These are phyloP conservation scores for Trichophyton verrucosum DNA, from an alignment of 2,329 filamentous ascomycete species.

Conservation along the genomic window DNA sequence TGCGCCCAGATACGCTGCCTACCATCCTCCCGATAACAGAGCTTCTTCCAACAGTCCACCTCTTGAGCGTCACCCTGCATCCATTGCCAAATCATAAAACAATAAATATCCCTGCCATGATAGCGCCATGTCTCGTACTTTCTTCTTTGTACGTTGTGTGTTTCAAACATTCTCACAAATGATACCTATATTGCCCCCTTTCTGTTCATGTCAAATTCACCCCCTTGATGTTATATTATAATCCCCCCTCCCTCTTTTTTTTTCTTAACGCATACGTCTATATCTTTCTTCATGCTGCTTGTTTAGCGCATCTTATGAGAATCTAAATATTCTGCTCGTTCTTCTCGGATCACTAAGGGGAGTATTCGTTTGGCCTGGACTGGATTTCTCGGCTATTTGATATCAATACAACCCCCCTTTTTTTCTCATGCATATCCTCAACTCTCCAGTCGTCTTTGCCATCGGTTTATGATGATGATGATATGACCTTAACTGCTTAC, in stretches of 20 bases:
- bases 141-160: too few relatives aligned
- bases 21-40: neutral
- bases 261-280: neutral
- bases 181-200: neutral
- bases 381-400: neutral
- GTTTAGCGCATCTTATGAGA: neutral
- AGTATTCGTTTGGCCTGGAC: neutral
- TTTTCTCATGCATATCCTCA: neutral
- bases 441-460: neutral
- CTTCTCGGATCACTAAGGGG: neutral
- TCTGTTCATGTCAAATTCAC: neutral
- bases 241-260: too few relatives aligned
- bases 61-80: neutral
- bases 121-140: neutral
- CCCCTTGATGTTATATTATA: neutral
- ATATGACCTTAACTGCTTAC: neutral
- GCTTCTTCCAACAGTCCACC: slow-evolving; percentile 5
- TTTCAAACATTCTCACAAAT: neutral
- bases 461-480: neutral
- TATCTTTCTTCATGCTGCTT: neutral
- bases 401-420: neutral
- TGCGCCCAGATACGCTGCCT: slow-evolving; percentile 6
- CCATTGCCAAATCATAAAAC: neutral
- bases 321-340: neutral
- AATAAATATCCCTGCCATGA: neutral